Base-by-base conservation (phyloP, 2,329 filamentous ascomycete genomes). In the Cryphonectria carpinicola region DNA sequence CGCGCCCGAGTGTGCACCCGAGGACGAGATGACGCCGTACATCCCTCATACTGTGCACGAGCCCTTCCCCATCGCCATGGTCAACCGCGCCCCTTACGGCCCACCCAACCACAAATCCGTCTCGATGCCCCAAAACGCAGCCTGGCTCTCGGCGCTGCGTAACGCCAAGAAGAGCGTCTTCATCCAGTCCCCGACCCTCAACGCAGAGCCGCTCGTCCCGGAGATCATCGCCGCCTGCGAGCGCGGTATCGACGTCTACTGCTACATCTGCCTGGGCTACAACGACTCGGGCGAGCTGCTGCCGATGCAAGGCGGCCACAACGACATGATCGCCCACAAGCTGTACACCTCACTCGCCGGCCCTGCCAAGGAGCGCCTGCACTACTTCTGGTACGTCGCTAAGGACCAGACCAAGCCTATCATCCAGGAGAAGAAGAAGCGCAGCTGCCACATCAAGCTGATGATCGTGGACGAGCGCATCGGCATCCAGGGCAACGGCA, bases 271-370 rank as follows among this genome's bases (percentile, higher is more conserved):
- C 73, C 85, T 95, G 0, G 92, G 93, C 1, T 95, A 95, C 81
- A 95, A 95, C 73, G 93, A 95, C 74, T 83, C 88, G 0, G 93
- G 92, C 32, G 92, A 95, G 77, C 85, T 95, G 43, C 87, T 95
- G 0, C 92, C 93, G 0, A 87, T 88, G 71, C 92, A 94, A 77
- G 92, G 92, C 41, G 92, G 92, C 1, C 92, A 89, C 22, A 94
- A 94, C 76, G 92, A 94, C 72, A 90, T 91, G 84, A 85, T 90
- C 2, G 87, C 90, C 0, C 83, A 89, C 71, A 81, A 85, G 10
- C 82, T 95, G 4, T 87, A 91, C 79, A 79, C 79, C 0, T 78
- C 83, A 0, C 84, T 94, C 0, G 84, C 86, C 0, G 75, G 82
- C 0, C 76, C 83, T 0, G 85, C 85, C 0, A 83, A 83, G 49